Base-by-base conservation (phyloP, 2,329 filamentous ascomycete genomes). In the Dactylonectria macrodidyma region DNA sequence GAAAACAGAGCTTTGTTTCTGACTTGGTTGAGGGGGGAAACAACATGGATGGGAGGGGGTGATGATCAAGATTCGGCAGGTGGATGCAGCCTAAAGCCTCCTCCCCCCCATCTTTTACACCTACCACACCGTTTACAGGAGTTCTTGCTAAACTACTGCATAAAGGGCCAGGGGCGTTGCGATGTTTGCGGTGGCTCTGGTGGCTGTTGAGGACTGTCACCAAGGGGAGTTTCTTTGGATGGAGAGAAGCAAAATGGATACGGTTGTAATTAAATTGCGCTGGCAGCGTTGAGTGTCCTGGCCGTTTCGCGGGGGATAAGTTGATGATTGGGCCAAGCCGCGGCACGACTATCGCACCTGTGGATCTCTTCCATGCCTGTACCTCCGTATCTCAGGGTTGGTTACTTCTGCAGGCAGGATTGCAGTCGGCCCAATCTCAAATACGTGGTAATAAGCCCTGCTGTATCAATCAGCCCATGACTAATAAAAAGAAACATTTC, bases 11-110 rank as follows among this genome's bases (percentile, higher is more conserved):
- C n/a, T 30, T 47, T 54, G 51, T 54, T 54, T 54, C 51, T 12
- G 33, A 19, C 51, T 34, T 36, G 51, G 33, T n/a, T 19, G 50
- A 33, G 16, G 9, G n/a, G n/a, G 10, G 22, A 34, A n/a, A 34
- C 16, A 36, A 36, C 19, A 36, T 19, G 10, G 33, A 36, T 11
- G 51, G 51, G 24, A 48, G 51, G 33, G 59, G 48, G 48, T 41
- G 16, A 54, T 52, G 24, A 61, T 61, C 59, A 61, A 61, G 59
- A 61, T 61, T 36, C 59, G 48, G 59, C 59, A 61, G 58, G 47
- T 60, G 58, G 34, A 60, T 51, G 44, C 46, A 51, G 47, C 22
- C 33, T n/a, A n/a, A 14, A 44, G 14, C 41, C 41, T 14, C 14
- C 16, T 11, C 38, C n/a, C 10, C 26, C 26, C 48, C 30, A 33